Percentiles rank a stretch among this genome's conserved stretches.
These are phyloP conservation scores for Lactarius indigo DNA, from an alignment of 768 basidiomycete genomes.

Conservation along the genomic window DNA sequence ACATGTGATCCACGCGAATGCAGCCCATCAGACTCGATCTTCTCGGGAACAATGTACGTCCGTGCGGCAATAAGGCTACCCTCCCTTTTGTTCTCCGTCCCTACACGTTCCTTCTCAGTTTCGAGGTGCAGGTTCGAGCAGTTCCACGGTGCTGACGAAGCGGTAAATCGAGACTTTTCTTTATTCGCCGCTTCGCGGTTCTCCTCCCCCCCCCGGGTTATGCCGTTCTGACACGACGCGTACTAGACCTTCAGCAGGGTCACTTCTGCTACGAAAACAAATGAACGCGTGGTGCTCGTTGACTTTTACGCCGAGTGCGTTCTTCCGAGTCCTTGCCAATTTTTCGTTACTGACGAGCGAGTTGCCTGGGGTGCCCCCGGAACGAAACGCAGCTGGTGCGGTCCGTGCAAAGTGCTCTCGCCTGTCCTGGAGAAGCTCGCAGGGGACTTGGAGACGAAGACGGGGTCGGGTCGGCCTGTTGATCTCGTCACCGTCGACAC, in stretches of 20 bases:
- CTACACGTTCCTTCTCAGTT: constrained; percentile 37
- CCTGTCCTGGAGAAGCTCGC: constrained; percentile 66
- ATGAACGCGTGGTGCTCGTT: constrained; percentile 58
- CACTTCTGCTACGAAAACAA: constrained; percentile 33
- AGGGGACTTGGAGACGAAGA: constrained; percentile 38
- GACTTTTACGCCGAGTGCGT: constrained; percentile 80
- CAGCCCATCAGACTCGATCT: neutral
- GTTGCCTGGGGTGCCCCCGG: too few species aligned
- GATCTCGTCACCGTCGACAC: constrained; percentile 74
- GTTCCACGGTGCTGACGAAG: constrained; percentile 43
- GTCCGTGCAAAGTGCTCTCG: constrained; percentile 69
- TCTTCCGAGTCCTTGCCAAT: neutral
- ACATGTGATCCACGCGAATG: neutral
- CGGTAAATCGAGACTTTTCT: constrained; percentile 34
- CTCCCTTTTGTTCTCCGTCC: neutral
- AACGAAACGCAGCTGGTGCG: constrained; percentile 59
- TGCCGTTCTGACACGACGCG: neutral
- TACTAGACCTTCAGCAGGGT: constrained; percentile 37
- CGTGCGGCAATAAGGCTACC: neutral
- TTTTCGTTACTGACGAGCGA: too few species aligned
- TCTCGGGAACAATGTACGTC: neutral
- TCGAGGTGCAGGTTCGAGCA: constrained; percentile 39
- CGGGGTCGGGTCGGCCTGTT: constrained; percentile 53
- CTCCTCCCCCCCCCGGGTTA: neutral
- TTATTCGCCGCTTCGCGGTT: neutral